These are phyloP conservation scores for Scedosporium apiospermum DNA, from an alignment of 2,329 filamentous ascomycete species.

Conservation along the genomic window DNA sequence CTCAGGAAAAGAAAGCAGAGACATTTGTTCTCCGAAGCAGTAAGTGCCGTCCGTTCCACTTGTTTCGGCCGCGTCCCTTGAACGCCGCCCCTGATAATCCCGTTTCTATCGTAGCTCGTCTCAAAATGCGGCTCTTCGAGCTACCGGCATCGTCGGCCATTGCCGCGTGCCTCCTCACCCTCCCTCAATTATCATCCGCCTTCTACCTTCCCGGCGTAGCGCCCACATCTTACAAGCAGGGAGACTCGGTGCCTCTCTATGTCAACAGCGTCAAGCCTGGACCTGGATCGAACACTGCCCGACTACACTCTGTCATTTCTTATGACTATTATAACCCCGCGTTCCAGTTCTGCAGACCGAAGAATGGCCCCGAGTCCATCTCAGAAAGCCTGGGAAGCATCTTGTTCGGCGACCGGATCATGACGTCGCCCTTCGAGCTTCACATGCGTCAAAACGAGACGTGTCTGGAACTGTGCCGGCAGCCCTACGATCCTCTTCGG, in stretches of 20 bases:
- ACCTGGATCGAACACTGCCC: slow-evolving; percentile 64
- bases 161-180: slow-evolving; percentile 33
- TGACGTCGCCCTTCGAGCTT: slow-evolving; percentile 88
- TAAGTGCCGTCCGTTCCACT: not conserved
- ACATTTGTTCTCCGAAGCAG: no score
- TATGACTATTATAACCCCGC: slow-evolving; percentile 91
- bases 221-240: slow-evolving; percentile 78
- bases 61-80: not conserved
- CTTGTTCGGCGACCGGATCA: slow-evolving; percentile 92
- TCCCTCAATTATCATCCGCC: slow-evolving; percentile 51
- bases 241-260: slow-evolving; percentile 72
- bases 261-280: slow-evolving; percentile 91
- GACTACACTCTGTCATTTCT: slow-evolving; percentile 84
- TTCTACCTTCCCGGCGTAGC: slow-evolving; percentile 97
- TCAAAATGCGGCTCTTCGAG: slow-evolving; percentile 35
- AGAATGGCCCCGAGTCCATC: slow-evolving; percentile 66
- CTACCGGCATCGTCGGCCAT: slow-evolving; percentile 40
- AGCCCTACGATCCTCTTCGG: slow-evolving; percentile 52
- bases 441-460: slow-evolving; percentile 80
- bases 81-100: not conserved
- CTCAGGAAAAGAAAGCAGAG: no score
- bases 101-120: not conserved
- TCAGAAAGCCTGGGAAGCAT: slow-evolving; percentile 86
- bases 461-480: slow-evolving; percentile 71
- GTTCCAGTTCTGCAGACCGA: slow-evolving; percentile 81